Percentiles rank a stretch among this genome's conserved stretches.
Conservation (phyloP, 768 basidiomycete genomes). For the Mycena kentingensis region DNA sequence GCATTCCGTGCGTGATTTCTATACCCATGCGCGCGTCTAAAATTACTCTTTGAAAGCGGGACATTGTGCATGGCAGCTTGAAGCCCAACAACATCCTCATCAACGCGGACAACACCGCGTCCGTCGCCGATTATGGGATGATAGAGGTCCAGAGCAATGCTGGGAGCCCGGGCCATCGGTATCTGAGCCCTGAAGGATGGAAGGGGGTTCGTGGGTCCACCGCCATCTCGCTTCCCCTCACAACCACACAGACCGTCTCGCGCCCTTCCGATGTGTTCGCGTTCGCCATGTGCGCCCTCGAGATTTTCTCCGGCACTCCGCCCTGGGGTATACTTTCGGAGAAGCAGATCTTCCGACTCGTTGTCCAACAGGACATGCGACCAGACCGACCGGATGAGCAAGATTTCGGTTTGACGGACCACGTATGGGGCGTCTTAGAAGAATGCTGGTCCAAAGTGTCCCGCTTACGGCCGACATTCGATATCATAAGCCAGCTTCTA, state of each 20-base stretch:
- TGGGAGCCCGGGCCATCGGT: slow-evolving; percentile 26
- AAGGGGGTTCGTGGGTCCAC: slow-evolving; percentile 27
- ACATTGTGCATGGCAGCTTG: slow-evolving; percentile 29
- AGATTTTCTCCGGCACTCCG: slow-evolving; percentile 28
- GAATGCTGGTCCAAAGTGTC: slow-evolving; percentile 30
- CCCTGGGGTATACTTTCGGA: slow-evolving; percentile 30
- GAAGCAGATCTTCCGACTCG: slow-evolving; percentile 30
- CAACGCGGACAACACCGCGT: slow-evolving; percentile 16
- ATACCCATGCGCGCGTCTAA: not conserved
- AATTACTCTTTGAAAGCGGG: slow-evolving; percentile 14
- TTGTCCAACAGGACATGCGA: slow-evolving; percentile 27
- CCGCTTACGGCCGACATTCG: slow-evolving; percentile 28
- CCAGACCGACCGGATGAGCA: slow-evolving; percentile 32
- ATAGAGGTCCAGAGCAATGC: slow-evolving; percentile 25
- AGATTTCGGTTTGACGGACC: slow-evolving; percentile 23
- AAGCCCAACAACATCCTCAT: slow-evolving; percentile 30
- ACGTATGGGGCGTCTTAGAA: slow-evolving; percentile 29
- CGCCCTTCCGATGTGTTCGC: slow-evolving; percentile 31
- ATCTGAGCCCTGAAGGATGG: slow-evolving; percentile 33
- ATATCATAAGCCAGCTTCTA: slow-evolving; percentile 23
- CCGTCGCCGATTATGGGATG: slow-evolving; percentile 28
- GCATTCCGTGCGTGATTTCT: slow-evolving; percentile 19
- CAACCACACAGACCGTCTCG: slow-evolving; percentile 25
- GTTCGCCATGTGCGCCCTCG: slow-evolving; percentile 30
- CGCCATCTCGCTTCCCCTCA: not conserved